phyloP scores from a whole-genome alignment of 2,329 filamentous ascomycete species.

The Ceratocystis cacaofunesta region DNA sequence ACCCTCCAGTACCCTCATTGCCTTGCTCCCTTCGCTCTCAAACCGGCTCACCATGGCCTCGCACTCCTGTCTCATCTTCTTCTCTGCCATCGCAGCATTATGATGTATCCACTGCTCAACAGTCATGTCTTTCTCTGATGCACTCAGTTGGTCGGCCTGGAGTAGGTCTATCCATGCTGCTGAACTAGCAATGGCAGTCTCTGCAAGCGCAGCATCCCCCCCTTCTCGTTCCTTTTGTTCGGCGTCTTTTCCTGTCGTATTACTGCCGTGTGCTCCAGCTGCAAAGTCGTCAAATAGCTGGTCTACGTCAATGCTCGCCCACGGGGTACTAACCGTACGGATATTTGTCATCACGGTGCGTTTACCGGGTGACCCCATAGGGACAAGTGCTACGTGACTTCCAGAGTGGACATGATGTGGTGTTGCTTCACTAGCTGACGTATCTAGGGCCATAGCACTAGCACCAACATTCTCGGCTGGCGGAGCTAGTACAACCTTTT shows the following conservation, averaged over 20 bases:
- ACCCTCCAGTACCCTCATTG: slow-evolving; percentile 63
- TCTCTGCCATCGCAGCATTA: slow-evolving; percentile 68
- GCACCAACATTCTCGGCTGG: neutral
- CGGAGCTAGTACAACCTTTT: slow-evolving; percentile 8
- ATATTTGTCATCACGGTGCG: slow-evolving; percentile 25
- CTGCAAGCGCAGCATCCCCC: slow-evolving; percentile 22
- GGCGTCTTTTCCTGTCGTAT: neutral
- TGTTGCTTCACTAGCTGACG: neutral
- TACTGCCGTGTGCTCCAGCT: neutral
- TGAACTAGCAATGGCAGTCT: slow-evolving; percentile 34
- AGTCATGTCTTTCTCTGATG: slow-evolving; percentile 73
- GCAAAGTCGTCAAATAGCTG: slow-evolving; percentile 41
- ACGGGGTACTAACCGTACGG: slow-evolving; percentile 41
- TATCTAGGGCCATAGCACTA: neutral
- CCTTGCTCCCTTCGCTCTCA: slow-evolving; percentile 66
- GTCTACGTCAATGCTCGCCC: slow-evolving; percentile 66
- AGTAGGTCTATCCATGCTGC: slow-evolving; percentile 34
- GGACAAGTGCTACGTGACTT: too few species aligned
- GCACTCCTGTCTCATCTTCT: slow-evolving; percentile 63
- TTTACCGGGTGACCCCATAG: slow-evolving; percentile 10
- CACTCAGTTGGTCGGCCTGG: slow-evolving; percentile 48
- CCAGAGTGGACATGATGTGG: neutral
- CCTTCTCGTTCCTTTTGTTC: neutral
- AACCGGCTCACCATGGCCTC: slow-evolving; percentile 71
- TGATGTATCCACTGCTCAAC: slow-evolving; percentile 84